Evolutionary conservation across 352 stramenopile species (phyloP).

Genomic region (Lagenidium giganteum): DNA sequence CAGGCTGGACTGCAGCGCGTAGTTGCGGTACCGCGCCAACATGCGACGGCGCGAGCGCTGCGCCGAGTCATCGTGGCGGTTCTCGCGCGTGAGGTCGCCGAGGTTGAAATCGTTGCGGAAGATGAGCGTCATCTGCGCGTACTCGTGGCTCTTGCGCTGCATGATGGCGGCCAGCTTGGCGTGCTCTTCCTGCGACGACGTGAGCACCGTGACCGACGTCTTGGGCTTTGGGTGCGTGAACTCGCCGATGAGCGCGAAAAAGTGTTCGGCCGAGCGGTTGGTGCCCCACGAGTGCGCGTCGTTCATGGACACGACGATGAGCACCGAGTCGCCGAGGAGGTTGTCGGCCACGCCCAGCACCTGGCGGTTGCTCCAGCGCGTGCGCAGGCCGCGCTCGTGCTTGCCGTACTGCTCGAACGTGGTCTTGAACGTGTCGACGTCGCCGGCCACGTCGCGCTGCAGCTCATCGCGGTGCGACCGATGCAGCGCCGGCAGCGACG

Average conservation of each 20-base stretch:
- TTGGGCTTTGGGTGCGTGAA: slow-evolving; percentile 22
- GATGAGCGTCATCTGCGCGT: slow-evolving; percentile 18
- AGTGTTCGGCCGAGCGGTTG: slow-evolving; percentile 16
- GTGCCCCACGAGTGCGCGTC: slow-evolving; percentile 24
- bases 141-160: slow-evolving; percentile 9
- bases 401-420: too few species aligned
- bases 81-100: slow-evolving; percentile 14
- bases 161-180: slow-evolving; percentile 24
- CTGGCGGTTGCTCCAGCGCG: too few species aligned
- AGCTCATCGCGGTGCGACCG: too few species aligned
- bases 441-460: too few species aligned
- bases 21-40: slow-evolving; percentile 42
- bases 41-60: slow-evolving; percentile 27
- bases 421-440: too few species aligned
- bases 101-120: slow-evolving; percentile 27
- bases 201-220: slow-evolving; percentile 29
- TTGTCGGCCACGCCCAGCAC: not conserved
- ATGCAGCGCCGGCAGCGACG: too few species aligned
- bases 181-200: slow-evolving; percentile 18
- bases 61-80: slow-evolving; percentile 20
- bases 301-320: slow-evolving; percentile 23
- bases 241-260: slow-evolving; percentile 21
- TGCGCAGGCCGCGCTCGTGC: too few species aligned
- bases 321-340: slow-evolving; percentile 15
- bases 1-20: slow-evolving; percentile 26